Evolutionary conservation across 768 basidiomycete genomes (phyloP), one percentile per base, ranked within the genome.

Genomic region (Peribolospora baueri): DNA sequence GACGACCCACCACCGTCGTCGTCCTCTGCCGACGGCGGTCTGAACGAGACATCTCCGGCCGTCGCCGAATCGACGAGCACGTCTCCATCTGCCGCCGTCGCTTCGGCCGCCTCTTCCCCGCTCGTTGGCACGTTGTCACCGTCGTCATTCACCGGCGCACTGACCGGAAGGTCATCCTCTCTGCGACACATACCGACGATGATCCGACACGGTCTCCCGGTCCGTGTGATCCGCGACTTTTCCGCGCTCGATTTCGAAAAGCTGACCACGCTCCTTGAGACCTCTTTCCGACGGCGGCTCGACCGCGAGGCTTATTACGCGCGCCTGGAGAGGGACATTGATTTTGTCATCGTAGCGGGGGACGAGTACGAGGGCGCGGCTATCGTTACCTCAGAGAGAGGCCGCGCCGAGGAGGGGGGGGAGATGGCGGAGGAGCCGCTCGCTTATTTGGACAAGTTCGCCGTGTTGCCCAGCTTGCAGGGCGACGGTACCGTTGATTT

Each of bases 401-500:
- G 55, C 3, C 46, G 38, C 8, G 14, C 42, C 41, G 37, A 47
- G 38, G 42, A 46, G n/a, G 49, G 52, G 48, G 39, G 42, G 48
- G 53, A 48, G 25, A 10, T n/a, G n/a, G 14, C 54, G 56, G 7
- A 25, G 25, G 42, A 48, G 8, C 75, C 80, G 5, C 78, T 91
- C 57, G 80, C 84, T 11, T 98, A 98, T 69, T 77, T 98, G 50
- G 93, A 98, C 74, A 98, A 98, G 70, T 98, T 98, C 66, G 91
- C 90, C 11, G 88, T 98, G 46, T 73, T 90, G 45, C 93, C 93
- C 3, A 79, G 74, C 57, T 79, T 95, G 64, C 93, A 98, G 68
- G 93, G 93, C 25, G 91, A 97, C 63, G 93, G 93, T 13, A 97
- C 93, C 0, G 93, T 97, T 56, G 93, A 98, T 70, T 98, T 98